Base-by-base conservation (phyloP, 192 early-diverging fungal species). In the Paraglomus brasilianum region DNA sequence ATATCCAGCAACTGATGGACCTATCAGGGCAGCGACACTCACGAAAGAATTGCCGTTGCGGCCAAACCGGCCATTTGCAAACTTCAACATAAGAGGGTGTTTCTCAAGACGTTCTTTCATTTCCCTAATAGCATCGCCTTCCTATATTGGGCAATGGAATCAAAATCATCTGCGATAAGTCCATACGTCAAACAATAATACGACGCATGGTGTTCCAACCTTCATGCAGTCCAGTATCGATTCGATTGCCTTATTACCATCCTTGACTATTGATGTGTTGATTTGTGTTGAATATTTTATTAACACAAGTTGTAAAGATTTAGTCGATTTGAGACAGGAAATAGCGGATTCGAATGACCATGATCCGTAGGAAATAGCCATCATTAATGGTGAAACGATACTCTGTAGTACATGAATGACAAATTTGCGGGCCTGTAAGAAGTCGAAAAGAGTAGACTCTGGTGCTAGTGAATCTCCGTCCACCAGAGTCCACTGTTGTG, bases 351-450 rank as follows among this genome's bases (percentile, higher is more conserved):
- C 52, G 8, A 36, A 14, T 10, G 1, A 4, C 66, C 66, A 53
- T 0, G 66, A 47, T 11, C 66, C 66, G 36, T 67, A 53, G 43
- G 49, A 53, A 41, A 48, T 47, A 55, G 66, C 66, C 66, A 67
- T 53, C 66, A 67, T 67, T 42, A 67, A 53, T 53, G 66, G 66
- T 10, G 50, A 52, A 46, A 67, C 17, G 22, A 67, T 55, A 17
- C 19, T 42, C 15, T n/a, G 40, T 39, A 67, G 21, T 5, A 51
- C 44, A 24, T 49, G 10, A 5, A 67, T 44, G 36, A 67, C 41
- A 9, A 42, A 24, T 4, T 38, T 46, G 19, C 55, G 66, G 14
- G 51, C 41, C 21, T 67, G 44, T n/a, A 40, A 6, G 44, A 67
- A 53, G 30, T 67, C 66, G 1, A 42, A 63, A 24, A 63, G 22